These are phyloP conservation scores for Saposhnikovia divaricata DNA, from an alignment of 129 eudicot species.

Conservation along the genomic window DNA sequence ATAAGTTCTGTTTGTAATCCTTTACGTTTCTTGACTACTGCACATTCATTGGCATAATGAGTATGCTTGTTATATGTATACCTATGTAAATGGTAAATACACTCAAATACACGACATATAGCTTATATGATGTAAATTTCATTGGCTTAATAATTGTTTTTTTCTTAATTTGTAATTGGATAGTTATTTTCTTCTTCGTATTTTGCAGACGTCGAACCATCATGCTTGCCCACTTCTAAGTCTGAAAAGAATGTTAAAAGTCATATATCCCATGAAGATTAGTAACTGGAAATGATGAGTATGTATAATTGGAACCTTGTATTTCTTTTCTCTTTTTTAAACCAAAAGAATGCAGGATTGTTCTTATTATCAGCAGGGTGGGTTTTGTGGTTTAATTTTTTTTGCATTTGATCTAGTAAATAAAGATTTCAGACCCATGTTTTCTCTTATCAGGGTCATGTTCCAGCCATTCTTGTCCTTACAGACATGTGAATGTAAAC, in stretches of 20 bases:
- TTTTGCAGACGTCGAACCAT: conserved; percentile 52
- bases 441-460: conserved; percentile 63
- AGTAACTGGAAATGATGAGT: conserved; percentile 80
- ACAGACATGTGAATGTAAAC: conserved; percentile 85
- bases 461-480: conserved; percentile 73
- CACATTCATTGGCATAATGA: background rate
- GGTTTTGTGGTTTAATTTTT: conserved; percentile 18
- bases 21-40: background rate
- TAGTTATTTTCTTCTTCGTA: background rate
- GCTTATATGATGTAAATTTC: background rate
- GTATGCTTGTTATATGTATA: background rate
- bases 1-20: too few species aligned
- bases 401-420: background rate
- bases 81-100: too few species aligned
- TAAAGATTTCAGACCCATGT: conserved; percentile 16
- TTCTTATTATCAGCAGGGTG: conserved; percentile 85
- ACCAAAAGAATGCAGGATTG: conserved; percentile 89
- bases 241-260: conserved; percentile 44
- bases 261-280: conserved; percentile 71
- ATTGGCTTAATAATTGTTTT: background rate
- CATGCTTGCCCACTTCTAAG: conserved; percentile 21
- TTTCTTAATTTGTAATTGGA: background rate
- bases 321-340: conserved; percentile 8
- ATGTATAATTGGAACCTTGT: conserved; percentile 24
- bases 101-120: background rate